Percentiles rank a stretch among this genome's conserved stretches.
These are phyloP conservation scores for Auricularia heimuer DNA, from an alignment of 768 basidiomycete species.

Conservation along the genomic window DNA sequence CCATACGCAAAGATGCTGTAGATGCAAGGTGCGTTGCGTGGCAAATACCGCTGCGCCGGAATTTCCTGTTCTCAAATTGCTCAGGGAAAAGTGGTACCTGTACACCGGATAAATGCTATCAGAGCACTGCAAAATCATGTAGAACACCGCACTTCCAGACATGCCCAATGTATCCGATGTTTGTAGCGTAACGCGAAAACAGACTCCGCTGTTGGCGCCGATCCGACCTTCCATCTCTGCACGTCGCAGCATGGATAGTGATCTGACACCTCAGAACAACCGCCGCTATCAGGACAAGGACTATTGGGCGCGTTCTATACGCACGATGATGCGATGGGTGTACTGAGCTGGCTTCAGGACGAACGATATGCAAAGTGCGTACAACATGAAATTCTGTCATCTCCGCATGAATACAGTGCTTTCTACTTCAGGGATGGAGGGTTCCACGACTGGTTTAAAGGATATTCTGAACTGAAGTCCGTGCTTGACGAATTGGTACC, in stretches of 20 bases:
- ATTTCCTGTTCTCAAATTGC: too few relatives aligned
- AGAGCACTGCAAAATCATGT: too few relatives aligned
- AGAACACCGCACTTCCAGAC: too few relatives aligned
- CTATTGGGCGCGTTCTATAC: not conserved
- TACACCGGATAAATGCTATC: too few relatives aligned
- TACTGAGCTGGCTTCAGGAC: constrained; percentile 37
- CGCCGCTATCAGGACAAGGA: not conserved
- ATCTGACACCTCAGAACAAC: not conserved
- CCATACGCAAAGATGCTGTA: constrained; percentile 82
- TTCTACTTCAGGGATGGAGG: constrained; percentile 41
- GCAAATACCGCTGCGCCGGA: too few relatives aligned
- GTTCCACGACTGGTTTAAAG: constrained; percentile 82
- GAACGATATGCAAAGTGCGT: constrained; percentile 57
- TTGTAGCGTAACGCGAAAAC: too few relatives aligned
- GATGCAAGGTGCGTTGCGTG: constrained; percentile 43
- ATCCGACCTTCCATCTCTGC: too few relatives aligned
- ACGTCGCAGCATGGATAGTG: not conserved
- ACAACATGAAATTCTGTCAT: too few relatives aligned
- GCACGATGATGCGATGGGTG: not conserved
- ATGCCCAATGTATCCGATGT: too few relatives aligned
- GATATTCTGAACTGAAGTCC: constrained; percentile 60
- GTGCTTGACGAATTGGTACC: constrained; percentile 56
- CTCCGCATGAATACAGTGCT: too few relatives aligned
- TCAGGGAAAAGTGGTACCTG: too few relatives aligned
- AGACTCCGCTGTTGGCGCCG: too few relatives aligned